Conservation (phyloP, 495 filamentous ascomycete genomes). For the Pyronema domesticum region DNA sequence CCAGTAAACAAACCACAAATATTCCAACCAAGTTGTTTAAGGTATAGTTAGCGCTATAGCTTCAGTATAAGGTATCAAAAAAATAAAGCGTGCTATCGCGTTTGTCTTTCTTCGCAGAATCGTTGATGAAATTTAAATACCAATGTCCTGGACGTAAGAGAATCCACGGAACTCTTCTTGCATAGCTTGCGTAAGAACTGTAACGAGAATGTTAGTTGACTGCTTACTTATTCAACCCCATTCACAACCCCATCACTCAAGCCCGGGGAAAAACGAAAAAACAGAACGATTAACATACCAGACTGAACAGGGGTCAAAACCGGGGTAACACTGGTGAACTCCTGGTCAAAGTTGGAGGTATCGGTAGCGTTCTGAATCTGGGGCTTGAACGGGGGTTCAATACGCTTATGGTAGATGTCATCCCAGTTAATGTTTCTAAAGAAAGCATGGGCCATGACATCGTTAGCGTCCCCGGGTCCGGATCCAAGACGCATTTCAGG, state of each 20-base stretch:
- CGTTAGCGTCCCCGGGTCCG: conserved; percentile 93
- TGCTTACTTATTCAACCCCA: neutral
- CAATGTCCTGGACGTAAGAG: conserved; percentile 75
- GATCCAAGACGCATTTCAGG: conserved; percentile 82
- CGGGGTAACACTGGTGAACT: conserved; percentile 96
- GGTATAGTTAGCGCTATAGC: neutral
- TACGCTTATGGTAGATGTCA: conserved; percentile 87
- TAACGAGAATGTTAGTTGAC: neutral
- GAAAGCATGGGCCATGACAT: conserved; percentile 98
- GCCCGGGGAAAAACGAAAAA: conserved; percentile 8
- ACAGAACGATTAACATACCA: conserved; percentile 40
- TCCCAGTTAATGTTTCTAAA: conserved; percentile 98
- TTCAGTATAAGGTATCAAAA: neutral
- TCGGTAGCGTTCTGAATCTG: conserved; percentile 79
- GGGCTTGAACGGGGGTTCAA: conserved; percentile 75
- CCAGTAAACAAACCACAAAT: too few relatives aligned
- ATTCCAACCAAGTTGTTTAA: too few relatives aligned
- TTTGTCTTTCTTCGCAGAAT: neutral
- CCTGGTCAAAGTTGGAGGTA: conserved; percentile 96
- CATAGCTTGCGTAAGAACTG: conserved; percentile 95
- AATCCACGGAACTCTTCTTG: conserved; percentile 99
- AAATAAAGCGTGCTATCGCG: neutral
- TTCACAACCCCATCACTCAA: conserved; percentile 4
- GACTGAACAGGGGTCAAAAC: conserved; percentile 94
- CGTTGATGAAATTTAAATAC: conserved; percentile 1